Base-by-base conservation (phyloP, 1,284 basidiomycete species). In the Xerocomus amazonicus region DNA sequence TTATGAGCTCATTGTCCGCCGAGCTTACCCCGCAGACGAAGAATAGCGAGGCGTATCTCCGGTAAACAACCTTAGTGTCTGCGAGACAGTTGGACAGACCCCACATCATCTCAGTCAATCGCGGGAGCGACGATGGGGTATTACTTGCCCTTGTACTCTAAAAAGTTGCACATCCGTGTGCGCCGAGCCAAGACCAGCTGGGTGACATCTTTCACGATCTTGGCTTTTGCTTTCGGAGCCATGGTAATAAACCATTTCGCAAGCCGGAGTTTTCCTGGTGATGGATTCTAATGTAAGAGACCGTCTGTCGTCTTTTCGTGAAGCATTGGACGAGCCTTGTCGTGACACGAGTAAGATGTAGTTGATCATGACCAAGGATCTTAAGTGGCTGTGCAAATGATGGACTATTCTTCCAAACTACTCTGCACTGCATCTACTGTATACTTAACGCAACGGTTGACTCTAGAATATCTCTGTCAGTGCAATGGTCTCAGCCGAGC, bases 151-250 rank as follows among this genome's bases (percentile, higher is more conserved):
- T 99, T 99, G 79, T 99, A 99, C 69, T 99, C 97, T 45, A 99
- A 73, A 66, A 99, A 94, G 73, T 99, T 99, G 72, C 96, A 99
- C 97, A 99, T 99, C 59, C 94, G 80, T 45, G 97, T 97, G 57
- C 97, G 81, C 40, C 97, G 82, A 39, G 94, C 94, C 23, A 99
- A 81, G 14, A 99, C 97, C 41, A 99, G 82, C 73, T 99, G 97
- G 0, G 97, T 99, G 26, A 99, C 96, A 69, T 99, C 97, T 76
- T 99, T 99, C 60, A 98, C 90, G 63, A 99, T 98, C 83, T 99
- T 99, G 52, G 85, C 84, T 75, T 99, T 99, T 56, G 79, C 79
- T 73, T 98, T 97, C 19, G 92, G 88, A 17, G 91, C 81, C 77
- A 98, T 86, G 1, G 97, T 99, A 40, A 90, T 88, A 71, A 96